Evolutionary conservation across 345 rosid genomes (phyloP).

Genomic region (Eucalyptus marginata): DNA sequence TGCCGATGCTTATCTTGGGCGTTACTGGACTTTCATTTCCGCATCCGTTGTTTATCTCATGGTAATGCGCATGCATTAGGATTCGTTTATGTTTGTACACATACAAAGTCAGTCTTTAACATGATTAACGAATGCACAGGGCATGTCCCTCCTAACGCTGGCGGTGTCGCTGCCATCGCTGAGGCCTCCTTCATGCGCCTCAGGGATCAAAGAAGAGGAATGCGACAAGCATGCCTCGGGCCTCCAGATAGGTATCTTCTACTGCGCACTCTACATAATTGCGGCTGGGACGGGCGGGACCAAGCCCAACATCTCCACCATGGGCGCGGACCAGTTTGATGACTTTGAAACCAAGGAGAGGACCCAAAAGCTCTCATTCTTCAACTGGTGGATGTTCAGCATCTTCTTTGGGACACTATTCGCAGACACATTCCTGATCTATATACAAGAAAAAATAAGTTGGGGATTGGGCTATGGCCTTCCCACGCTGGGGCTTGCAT

Average conservation of each 20-base stretch:
- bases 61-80: conserved; percentile 2
- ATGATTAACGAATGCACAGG: conserved; percentile 10
- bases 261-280: conserved; percentile 29
- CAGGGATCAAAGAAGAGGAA: conserved; percentile 5
- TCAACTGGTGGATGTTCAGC: conserved; percentile 69
- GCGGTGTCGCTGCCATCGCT: conserved; percentile 29
- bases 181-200: conserved; percentile 36
- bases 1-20: conserved; percentile 57
- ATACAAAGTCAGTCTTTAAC: background rate
- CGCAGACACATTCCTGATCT: conserved; percentile 40
- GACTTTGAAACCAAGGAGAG: conserved; percentile 46
- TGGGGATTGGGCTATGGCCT: conserved; percentile 39
- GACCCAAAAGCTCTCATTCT: conserved; percentile 48
- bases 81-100: background rate
- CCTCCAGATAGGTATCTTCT: conserved; percentile 30
- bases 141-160: conserved; percentile 42
- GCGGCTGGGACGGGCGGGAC: conserved; percentile 46
- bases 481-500: conserved; percentile 26
- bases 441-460: conserved; percentile 36
- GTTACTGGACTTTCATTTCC: conserved; percentile 42
- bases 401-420: conserved; percentile 50
- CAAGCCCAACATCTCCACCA: conserved; percentile 55
- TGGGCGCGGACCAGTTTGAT: conserved; percentile 64
- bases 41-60: conserved; percentile 28
- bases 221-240: conserved; percentile 15